Evolutionary conservation across 2,329 filamentous ascomycete species (phyloP), one percentile per base, ranked within the genome.

Genomic region (Hypomyces rosellus): DNA sequence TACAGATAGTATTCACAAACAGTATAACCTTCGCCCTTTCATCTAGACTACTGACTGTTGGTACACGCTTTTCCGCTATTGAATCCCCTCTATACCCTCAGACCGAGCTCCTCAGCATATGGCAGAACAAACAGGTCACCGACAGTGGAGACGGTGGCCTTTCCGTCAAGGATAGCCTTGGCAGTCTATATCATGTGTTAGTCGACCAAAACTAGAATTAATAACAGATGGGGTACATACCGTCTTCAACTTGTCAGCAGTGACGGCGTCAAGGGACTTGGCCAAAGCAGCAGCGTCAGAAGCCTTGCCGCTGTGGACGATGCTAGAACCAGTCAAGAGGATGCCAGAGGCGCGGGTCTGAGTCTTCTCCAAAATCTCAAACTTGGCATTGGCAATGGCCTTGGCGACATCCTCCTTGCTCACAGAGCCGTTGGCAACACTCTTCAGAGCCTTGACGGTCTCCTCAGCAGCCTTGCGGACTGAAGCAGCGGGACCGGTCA

Each of bases 311-410:
- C 82, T 85, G 65, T 88, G 84, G 62, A 96, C 78, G 54, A 96
- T 81, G 58, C 88, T 88, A 62, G 88, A 84, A 56, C 93, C 93
- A 57, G 90, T 91, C 55, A 88, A 79, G 64, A 95, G 84, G 53
- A 97, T 76, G 60, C 88, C 89, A 51, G 85, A 79, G 60, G 85
- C 80, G 56, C 88, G 82, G 63, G 85, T 83, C 74, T 96, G 87
- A 59, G 84, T 87, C 57, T 84, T 80, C 65, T 95, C 88, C 49
- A 97, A 78, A 58, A 89, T 86, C 68, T 87, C 85, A 74, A 96
- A 99, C 74, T 96, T 97, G 65, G 93, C 93, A 64, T 88, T 84
- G 54, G 92, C 89, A 67, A 91, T 82, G 46, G 93, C 93, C 80
- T 96, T 97, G 70, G 85, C 82, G 66, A 97, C 78, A 55, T 93